Evolutionary conservation across 2,329 filamentous ascomycete species (phyloP).

Genomic region (Neodidymelliopsis sp.): DNA sequence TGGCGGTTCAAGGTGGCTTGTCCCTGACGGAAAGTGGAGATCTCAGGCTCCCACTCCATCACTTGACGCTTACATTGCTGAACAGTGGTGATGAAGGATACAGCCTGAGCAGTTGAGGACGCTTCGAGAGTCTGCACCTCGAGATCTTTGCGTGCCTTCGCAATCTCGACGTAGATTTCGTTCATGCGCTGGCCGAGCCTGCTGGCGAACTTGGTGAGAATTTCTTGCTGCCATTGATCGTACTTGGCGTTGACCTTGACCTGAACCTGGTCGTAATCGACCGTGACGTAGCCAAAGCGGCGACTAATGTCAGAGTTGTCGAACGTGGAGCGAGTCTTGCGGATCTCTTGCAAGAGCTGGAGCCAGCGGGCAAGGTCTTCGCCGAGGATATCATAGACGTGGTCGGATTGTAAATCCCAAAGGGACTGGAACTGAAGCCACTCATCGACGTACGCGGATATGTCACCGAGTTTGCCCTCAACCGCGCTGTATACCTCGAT

Average conservation of each 20-base stretch:
- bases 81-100: slow-evolving; percentile 97
- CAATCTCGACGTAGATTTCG: slow-evolving; percentile 90
- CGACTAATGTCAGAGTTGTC: slow-evolving; percentile 95
- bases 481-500: slow-evolving; percentile 82
- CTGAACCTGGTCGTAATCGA: slow-evolving; percentile 98
- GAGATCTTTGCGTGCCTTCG: slow-evolving; percentile 86
- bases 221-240: slow-evolving; percentile 99
- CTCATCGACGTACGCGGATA: slow-evolving; percentile 90
- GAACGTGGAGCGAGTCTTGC: slow-evolving; percentile 94
- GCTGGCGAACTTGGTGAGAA: slow-evolving; percentile 88
- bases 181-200: slow-evolving; percentile 90
- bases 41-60: slow-evolving; percentile 91
- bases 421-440: slow-evolving; percentile 99
- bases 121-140: slow-evolving; percentile 93
- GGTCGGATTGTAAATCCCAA: slow-evolving; percentile 96
- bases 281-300: slow-evolving; percentile 90
- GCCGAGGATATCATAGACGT: slow-evolving; percentile 90
- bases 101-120: slow-evolving; percentile 93
- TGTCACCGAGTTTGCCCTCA: slow-evolving; percentile 80
- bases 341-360: slow-evolving; percentile 94
- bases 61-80: slow-evolving; percentile 96
- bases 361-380: slow-evolving; percentile 93
- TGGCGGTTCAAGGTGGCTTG: slow-evolving; percentile 91
- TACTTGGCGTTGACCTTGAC: slow-evolving; percentile 99
- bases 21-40: slow-evolving; percentile 94